Base-by-base conservation (phyloP, 1,284 basidiomycete species). In the Moesziomyces sp. region DNA sequence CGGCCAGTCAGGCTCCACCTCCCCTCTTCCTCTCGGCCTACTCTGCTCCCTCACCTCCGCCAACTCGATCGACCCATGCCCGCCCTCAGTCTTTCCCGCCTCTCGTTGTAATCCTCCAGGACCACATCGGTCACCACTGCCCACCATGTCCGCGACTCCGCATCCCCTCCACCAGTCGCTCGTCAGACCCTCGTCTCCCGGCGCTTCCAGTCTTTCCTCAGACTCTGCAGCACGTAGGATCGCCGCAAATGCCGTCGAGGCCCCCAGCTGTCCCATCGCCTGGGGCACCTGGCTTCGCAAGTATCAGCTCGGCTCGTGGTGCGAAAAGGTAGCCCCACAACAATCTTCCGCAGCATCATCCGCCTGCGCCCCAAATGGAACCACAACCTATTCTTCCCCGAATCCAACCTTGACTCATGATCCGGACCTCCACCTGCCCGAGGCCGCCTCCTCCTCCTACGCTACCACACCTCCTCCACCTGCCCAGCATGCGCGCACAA, bases 231-330 rank as follows among this genome's bases (percentile, higher is more conserved):
- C 61, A 10, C 61, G 61, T n/a, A 70, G 59, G 58, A 70, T 70
- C 11, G 57, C 59, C 14, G 61, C 60, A 18, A 52, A 57, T 26
- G 61, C 61, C 33, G 58, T 57, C 46, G 40, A 70, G 30, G 57
- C 67, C n/a, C 61, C 57, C 26, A 49, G 13, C 10, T 63, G 61
- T n/a, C 57, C 67, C 14, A 57, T 64, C 19, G 67, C 67, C 19
- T 70, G 67, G 67, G 54, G 53, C 28, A 33, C 60, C 47, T 70
- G 67, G 67, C 60, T 70, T 3, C 67, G 61, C 67, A 64, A 60
- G 11, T 70, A 70, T 38, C 67, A 64, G 45, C 53, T 26, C 11
- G 67, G 67, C 50, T 50, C 19, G 7, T 70, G 67, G 67, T 46
- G 38, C 47, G 67, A 70, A 40, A 49, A 40, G 4, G 65, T 62